Evolutionary conservation across 2,329 filamentous ascomycete species (phyloP), one percentile per base, ranked within the genome.

Genomic region (Fusarium sambucinum): DNA sequence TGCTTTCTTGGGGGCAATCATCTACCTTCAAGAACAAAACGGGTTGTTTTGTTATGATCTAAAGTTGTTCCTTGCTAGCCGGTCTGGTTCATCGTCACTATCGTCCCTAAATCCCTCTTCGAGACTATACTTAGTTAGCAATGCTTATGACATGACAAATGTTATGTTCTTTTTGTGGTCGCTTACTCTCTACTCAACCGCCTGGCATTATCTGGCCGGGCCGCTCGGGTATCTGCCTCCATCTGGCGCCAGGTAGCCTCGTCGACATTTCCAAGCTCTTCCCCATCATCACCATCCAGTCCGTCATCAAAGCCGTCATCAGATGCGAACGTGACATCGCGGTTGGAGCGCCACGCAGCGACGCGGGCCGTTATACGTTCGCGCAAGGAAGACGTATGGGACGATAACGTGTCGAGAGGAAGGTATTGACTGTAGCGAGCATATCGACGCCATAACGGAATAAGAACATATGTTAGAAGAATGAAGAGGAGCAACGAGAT

Each of bases 381-480:
- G 29, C 88, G 84, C 25, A 89, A 70, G 64, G 87, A 81, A 10
- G 81, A 79, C 8, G 86, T 89, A 51, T 85, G 85, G 51, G 82
- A 85, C 23, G 87, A 86, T 63, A 91, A 87, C 32, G 84, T 82
- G 64, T 91, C 86, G 67, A 93, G 80, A 1, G 91, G 91, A 3
- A 93, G 86, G 75, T 94, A 94, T 63, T 92, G 89, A 74, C 88
- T 86, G 77, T 93, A 93, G 63, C 90, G 88, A 71, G 85, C 85
- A 78, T 92, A 92, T 58, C 85, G 86, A 47, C 87, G 89, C 86
- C 91, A 92, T 62, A 91, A 75, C 3, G 92, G 92, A 27, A 92
- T 75, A 63, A 92, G 73, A 71, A 89, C 80, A 77, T 89, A 92
- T 57, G 87, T 89, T 58, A 89, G 80, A 59, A 89, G 59, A 71